Conservation (phyloP, 208 protist species). For the Leptomonas pyrrhocoris region DNA sequence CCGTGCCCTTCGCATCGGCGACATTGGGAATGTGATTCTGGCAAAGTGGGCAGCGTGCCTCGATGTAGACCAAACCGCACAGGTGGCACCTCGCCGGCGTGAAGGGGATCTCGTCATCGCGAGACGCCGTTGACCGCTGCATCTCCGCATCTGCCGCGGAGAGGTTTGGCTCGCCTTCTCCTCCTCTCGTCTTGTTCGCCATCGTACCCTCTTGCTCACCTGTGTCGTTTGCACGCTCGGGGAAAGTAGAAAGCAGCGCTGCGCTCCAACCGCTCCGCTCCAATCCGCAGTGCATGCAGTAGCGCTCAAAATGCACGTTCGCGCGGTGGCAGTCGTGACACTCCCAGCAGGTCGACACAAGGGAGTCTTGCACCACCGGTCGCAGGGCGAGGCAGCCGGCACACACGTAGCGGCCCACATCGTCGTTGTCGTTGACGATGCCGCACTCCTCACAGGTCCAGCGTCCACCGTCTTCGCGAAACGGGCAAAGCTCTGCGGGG, state of each 20-base stretch:
- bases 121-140: conserved; percentile 9
- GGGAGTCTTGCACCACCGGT: conserved; percentile 50
- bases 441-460: conserved; percentile 77
- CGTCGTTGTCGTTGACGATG: conserved; percentile 52
- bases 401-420: conserved; percentile 85
- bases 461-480: conserved; percentile 15
- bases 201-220: background rate
- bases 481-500: conserved; percentile 55
- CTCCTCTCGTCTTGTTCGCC: conserved; percentile 1
- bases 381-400: conserved; percentile 67
- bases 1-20: conserved; percentile 49
- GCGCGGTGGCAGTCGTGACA: conserved; percentile 59
- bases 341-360: conserved; percentile 68
- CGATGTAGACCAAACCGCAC: conserved; percentile 72
- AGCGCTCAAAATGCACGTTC: conserved; percentile 81
- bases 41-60: conserved; percentile 76
- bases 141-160: background rate
- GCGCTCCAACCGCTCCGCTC: conserved; percentile 23
- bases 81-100: conserved; percentile 57
- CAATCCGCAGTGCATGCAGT: conserved; percentile 77
- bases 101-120: conserved; percentile 54
- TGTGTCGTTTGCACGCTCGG: background rate
- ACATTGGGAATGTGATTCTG: conserved; percentile 45
- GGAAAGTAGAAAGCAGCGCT: background rate
- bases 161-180: background rate